These are phyloP conservation scores for Saturnispora sekii DNA, from an alignment of 805 yeast genomes.

Conservation along the genomic window DNA sequence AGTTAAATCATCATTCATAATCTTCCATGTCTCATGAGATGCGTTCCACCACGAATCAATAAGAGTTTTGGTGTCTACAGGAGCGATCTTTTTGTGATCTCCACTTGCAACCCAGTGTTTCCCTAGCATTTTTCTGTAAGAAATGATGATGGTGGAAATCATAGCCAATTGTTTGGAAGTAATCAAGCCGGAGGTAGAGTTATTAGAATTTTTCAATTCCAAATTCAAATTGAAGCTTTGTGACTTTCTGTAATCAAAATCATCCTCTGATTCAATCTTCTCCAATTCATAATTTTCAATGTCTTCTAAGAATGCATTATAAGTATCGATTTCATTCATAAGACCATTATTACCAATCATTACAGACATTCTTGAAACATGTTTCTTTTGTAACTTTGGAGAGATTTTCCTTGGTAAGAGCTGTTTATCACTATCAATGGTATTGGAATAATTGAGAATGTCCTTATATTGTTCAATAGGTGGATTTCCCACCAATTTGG, in stretches of 20 bases:
- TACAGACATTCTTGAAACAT: slow-evolving; percentile 19
- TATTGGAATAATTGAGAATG: slow-evolving; percentile 25
- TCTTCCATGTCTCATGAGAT: slow-evolving; percentile 49
- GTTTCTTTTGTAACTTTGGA: slow-evolving; percentile 26
- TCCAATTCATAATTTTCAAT: slow-evolving; percentile 25
- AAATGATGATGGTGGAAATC: slow-evolving; percentile 41
- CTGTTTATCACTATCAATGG: slow-evolving; percentile 33
- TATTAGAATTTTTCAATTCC: slow-evolving; percentile 21
- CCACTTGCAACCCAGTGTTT: slow-evolving; percentile 32
- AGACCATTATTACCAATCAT: slow-evolving; percentile 13
- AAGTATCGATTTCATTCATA: slow-evolving; percentile 23
- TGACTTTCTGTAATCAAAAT: slow-evolving; percentile 15
- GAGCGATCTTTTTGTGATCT: slow-evolving; percentile 5
- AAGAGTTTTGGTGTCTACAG: slow-evolving; percentile 28
- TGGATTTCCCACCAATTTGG: slow-evolving; percentile 48
- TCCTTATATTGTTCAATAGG: slow-evolving; percentile 34
- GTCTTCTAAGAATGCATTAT: slow-evolving; percentile 26
- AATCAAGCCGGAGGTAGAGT: slow-evolving; percentile 19
- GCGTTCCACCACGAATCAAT: slow-evolving; percentile 40
- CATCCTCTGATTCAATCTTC: slow-evolving; percentile 14
- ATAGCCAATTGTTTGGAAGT: slow-evolving; percentile 31
- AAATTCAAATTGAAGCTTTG: slow-evolving; percentile 21
- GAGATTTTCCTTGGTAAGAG: slow-evolving; percentile 44
- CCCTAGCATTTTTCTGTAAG: slow-evolving; percentile 45
- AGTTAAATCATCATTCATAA: slow-evolving; percentile 42